phyloP scores from a whole-genome alignment of 78 protist species.

The Protostelium mycophagum region DNA sequence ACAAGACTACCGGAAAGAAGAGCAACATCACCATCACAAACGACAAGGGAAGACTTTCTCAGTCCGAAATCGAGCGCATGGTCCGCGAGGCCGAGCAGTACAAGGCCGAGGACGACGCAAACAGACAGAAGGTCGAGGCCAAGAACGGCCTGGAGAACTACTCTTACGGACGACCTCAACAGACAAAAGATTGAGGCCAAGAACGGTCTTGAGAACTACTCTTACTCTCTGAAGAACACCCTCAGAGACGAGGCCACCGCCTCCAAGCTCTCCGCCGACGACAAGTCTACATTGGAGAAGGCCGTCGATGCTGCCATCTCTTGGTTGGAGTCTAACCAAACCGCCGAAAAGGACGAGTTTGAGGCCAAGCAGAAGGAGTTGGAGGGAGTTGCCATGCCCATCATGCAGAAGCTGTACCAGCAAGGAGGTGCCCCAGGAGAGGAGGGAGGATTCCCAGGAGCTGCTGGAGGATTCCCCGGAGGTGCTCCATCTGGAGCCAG shows the following conservation, averaged over 20 bases:
- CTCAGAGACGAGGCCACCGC: slow-evolving; percentile 72
- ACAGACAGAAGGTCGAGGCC: slow-evolving; percentile 65
- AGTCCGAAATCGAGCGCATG: slow-evolving; percentile 91
- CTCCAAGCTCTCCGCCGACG: slow-evolving; percentile 90
- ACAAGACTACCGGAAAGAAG: slow-evolving; percentile 84
- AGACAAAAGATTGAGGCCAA: slow-evolving; percentile 69
- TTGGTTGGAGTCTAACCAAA: slow-evolving; percentile 85
- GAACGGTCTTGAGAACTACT: slow-evolving; percentile 84
- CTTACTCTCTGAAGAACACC: slow-evolving; percentile 65
- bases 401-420: slow-evolving; percentile 81
- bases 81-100: slow-evolving; percentile 88
- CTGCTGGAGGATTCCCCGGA: slow-evolving; percentile 43
- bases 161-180: slow-evolving; percentile 77
- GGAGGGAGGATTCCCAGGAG: slow-evolving; percentile 65
- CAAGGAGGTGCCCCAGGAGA: slow-evolving; percentile 66
- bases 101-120: slow-evolving; percentile 84
- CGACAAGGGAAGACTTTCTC: slow-evolving; percentile 81
- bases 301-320: slow-evolving; percentile 80
- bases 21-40: slow-evolving; percentile 66
- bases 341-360: slow-evolving; percentile 85
- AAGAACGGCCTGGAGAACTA: slow-evolving; percentile 85
- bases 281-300: slow-evolving; percentile 72
- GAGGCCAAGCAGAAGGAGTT: slow-evolving; percentile 80
- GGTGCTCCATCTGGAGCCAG: slow-evolving; percentile 22
- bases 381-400: slow-evolving; percentile 81